Base-by-base conservation (phyloP, 805 yeast species). In the Ogataea pini region DNA sequence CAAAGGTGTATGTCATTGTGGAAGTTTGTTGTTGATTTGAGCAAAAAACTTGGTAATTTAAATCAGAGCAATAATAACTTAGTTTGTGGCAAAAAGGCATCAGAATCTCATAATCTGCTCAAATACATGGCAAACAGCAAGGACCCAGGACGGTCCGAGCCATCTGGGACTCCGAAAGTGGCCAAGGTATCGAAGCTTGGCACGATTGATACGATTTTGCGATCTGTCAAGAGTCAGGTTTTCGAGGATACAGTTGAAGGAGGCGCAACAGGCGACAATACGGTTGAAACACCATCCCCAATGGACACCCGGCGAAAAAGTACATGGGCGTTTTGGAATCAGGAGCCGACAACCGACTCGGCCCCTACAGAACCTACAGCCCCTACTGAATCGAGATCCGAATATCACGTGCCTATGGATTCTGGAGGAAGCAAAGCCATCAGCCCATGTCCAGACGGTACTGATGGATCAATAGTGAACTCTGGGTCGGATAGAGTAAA, bases 281-380 rank as follows among this genome's bases (percentile, higher is more conserved):
- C 40, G 17, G 17, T 14, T 14, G 34, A 34, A 34, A 17, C 37
- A 18, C 4, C 37, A 17, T 20, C 24, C 4, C n/a, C 13, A 22
- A 19, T 3, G 4, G 24, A 34, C 3, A 12, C 13, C 24, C 43
- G 52, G 16, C 48, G 63, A 22, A 54, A 54, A 19, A 50, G 55
- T 27, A 53, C 62, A 2, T 62, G 65, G 65, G 64, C 62, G 0
- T 60, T 61, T 42, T 62, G 65, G 67, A 36, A 48, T 16, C 20
- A 37, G 4, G 52, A 49, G 4, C 29, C 25, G 25, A 22, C 25
- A 5, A 8, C 5, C 8, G 25, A 6, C 25, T 6, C n/a, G n/a
- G n/a, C n/a, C n/a, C n/a, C 29, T 4, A 12, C 36, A 10, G 29
- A 41, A 7, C 19, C 31, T 4, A 18, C 36, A 13, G 16, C 28